A percentile compares a stretch with the other conserved stretches of the same genome.
These are phyloP conservation scores for Tylopilus felleus DNA, from an alignment of 768 basidiomycete species.

Conservation along the genomic window DNA sequence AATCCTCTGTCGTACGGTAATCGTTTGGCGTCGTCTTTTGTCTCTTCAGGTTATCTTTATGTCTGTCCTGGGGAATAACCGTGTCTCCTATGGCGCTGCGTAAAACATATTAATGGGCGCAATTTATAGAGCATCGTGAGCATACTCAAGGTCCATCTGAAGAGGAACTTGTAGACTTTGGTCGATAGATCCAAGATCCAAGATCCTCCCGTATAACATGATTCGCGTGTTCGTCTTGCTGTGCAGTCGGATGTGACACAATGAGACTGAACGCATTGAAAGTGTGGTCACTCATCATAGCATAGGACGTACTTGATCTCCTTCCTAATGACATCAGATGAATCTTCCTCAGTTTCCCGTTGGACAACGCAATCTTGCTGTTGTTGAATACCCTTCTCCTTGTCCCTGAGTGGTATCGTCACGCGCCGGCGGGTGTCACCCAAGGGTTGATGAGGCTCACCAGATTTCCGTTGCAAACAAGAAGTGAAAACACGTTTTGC, in stretches of 20 bases:
- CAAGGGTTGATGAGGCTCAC: not conserved
- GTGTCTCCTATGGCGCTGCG: not conserved
- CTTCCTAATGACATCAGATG: too few species aligned
- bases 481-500: not conserved
- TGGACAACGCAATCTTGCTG: not conserved
- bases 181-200: too few species aligned
- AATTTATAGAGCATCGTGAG: not conserved
- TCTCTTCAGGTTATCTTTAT: too few species aligned
- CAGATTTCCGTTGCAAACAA: not conserved
- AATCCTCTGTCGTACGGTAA: not conserved
- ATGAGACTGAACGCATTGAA: not conserved
- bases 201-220: not conserved
- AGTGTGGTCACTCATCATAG: not conserved
- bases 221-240: too few species aligned
- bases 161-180: not conserved
- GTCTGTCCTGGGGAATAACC: not conserved
- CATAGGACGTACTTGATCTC: not conserved
- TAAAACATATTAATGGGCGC: not conserved
- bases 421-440: too few species aligned
- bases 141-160: not conserved
- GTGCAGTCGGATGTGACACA: too few species aligned
- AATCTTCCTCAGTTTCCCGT: not conserved
- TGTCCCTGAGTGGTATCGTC: slow-evolving; percentile 1
- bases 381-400: not conserved
- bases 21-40: not conserved